These are phyloP conservation scores for Fragaria nilgerrensis DNA, from an alignment of 306 rosid species.

Conservation along the genomic window DNA sequence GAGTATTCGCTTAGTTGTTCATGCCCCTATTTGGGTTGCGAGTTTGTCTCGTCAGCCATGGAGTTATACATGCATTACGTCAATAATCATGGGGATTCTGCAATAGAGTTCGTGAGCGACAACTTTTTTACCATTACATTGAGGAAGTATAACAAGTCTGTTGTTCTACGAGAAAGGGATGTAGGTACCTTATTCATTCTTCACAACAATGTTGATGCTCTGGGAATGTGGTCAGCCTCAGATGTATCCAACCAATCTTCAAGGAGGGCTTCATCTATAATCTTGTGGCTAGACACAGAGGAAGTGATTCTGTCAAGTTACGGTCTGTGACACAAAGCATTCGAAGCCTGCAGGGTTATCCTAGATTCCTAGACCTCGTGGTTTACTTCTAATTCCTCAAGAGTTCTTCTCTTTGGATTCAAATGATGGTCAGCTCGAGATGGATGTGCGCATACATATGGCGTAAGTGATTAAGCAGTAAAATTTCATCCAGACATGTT, in stretches of 20 bases:
- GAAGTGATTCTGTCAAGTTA: slow-evolving; percentile 25
- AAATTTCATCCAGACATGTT: too few relatives aligned
- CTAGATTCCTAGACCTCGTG: neutral
- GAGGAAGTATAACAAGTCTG: too few relatives aligned
- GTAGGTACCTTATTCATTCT: too few relatives aligned
- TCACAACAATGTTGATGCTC: too few relatives aligned
- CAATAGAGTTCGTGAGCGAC: slow-evolving; percentile 22
- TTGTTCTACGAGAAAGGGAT: too few relatives aligned
- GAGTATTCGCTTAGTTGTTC: slow-evolving; percentile 31
- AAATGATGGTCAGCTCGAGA: too few relatives aligned
- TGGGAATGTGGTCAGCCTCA: too few relatives aligned
- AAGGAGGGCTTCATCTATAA: slow-evolving; percentile 33
- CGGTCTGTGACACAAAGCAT: slow-evolving; percentile 36
- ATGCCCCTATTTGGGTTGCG: slow-evolving; percentile 49
- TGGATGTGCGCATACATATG: too few relatives aligned
- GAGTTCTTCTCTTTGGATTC: slow-evolving; percentile 14
- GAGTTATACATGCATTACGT: slow-evolving; percentile 44
- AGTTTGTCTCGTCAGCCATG: slow-evolving; percentile 34
- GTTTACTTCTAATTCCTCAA: slow-evolving; percentile 44
- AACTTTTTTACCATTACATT: too few relatives aligned
- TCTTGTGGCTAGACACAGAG: slow-evolving; percentile 17
- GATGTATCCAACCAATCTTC: slow-evolving; percentile 45
- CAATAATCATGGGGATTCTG: slow-evolving; percentile 31
- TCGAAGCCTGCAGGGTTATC: slow-evolving; percentile 19
- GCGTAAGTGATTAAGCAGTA: too few relatives aligned